Evolutionary conservation across 768 basidiomycete genomes (phyloP), one percentile per base, ranked within the genome.

Genomic region (Fibroporia radiculosa): DNA sequence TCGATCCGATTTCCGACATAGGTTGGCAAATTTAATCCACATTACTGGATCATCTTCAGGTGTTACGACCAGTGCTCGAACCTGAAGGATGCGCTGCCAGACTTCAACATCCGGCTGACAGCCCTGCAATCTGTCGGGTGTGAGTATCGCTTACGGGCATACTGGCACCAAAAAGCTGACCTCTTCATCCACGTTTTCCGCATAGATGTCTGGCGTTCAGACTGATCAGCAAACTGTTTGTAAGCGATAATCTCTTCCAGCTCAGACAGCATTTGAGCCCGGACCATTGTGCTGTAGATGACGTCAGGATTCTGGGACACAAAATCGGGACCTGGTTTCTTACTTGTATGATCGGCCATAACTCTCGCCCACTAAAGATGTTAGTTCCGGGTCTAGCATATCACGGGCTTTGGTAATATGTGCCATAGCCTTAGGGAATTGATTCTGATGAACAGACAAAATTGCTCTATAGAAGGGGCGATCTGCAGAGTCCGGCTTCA

Each of bases 21-120:
- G 70, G 56, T 99, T 98, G 2, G 95, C 91, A 58, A 99, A 97
- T 65, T 96, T 93, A 65, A 99, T 96, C 93, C 93, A 98, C 82
- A 96, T 97, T 36, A 87, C 78, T 34, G 88, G 90, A 59, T 97
- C 93, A 50, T 96, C 92, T 51, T 88, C 88, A 0, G 96, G 95
- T 34, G 80, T 87, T 22, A 97, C 71, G 18, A 99, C 93, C 42
- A 98, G 73, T 0, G 93, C 91, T 42, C 96, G 79, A 39, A 99
- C 92, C 70, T 97, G 95, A 7, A 99, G 70, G 43, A 98, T 89
- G 16, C 95, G 81, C 62, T 98, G 96, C 96, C 96, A 99, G 4
- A 96, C 92, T 64, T 99, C 96, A 26, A 98, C 95, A 56, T 98
- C 96, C 19, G 91, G 90, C 59, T 98, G 93, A 64, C 93, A 97